Base-by-base conservation (phyloP, 306 rosid species). In the Malus sylvestris region DNA sequence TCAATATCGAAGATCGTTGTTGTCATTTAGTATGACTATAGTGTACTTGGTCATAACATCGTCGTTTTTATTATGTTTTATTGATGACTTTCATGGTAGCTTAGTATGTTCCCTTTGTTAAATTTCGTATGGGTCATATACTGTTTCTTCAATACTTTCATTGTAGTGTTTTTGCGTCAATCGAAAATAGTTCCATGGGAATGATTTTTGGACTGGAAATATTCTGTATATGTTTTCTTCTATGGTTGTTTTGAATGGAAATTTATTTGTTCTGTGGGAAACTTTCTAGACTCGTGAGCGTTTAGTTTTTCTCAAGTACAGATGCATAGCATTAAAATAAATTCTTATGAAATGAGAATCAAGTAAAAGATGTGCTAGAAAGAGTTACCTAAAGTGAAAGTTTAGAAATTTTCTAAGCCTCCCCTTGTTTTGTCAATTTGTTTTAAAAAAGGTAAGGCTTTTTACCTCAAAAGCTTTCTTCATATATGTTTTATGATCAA, bases 1-100 rank as follows among this genome's bases (percentile, higher is more conserved):
- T 44, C 33, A 14, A 42, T 61, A 32, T 68, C 46, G 61, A n/a
- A 78, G 73, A 51, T 71, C 59, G 6, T 74, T 77, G 46, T 55
- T 42, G 57, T 30, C 29, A 38, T 9, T 61, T 51, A 16, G 11
- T 32, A 20, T 27, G 53, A 32, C 46, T 9, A 10, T 46, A 22
- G 11, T 57, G 27, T 78, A 33, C 73, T 79, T 62, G 75, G 76
- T 35, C 68, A 27, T 73, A 70, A 20, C 69, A 18, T 57, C 10
- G 23, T 20, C 5, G 15, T 61, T 29, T 7, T 63, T 57, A 62
- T 63, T 57, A 70, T 46, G 23, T 58, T 66, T 42, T 74, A 35
- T 42, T 44, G 25, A 63, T 45, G 60, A n/a, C 70, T 74, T 45
- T 40, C 25, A 14, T 30, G 30, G 23, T 29, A 49, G 42, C 57